Conservation (phyloP, 306 rosid genomes). For the Glycyrrhiza uralensis region DNA sequence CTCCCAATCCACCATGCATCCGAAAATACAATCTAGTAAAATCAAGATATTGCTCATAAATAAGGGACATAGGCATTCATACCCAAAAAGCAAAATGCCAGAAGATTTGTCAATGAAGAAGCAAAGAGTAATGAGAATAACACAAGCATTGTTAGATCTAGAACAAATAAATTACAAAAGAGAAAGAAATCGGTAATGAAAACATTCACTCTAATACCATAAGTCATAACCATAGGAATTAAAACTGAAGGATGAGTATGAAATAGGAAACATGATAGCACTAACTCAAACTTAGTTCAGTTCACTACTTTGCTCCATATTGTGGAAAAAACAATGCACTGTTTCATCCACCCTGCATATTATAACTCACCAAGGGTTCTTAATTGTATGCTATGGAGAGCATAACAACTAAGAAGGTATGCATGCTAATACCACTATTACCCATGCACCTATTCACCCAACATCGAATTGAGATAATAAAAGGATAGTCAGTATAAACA, state of each 20-base stretch:
- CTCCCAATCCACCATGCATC: constrained; percentile 97
- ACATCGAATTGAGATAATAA: background rate
- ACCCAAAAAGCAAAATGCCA: constrained; percentile 11
- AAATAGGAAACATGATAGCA: background rate
- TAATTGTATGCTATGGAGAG: background rate
- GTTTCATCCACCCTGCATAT: background rate
- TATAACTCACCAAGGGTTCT: background rate
- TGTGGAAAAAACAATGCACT: background rate
- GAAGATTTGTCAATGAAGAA: background rate
- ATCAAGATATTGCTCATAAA: constrained; percentile 21
- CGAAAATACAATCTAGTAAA: constrained; percentile 73
- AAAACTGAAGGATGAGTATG: background rate
- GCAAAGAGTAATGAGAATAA: constrained; percentile 2
- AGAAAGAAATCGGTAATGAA: background rate
- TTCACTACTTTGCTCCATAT: background rate
- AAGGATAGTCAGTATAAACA: background rate
- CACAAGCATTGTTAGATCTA: background rate
- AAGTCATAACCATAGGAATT: constrained; percentile 13
- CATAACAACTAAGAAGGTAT: background rate
- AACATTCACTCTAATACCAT: constrained; percentile 1
- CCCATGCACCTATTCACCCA: background rate
- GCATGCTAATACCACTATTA: background rate
- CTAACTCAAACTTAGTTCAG: background rate
- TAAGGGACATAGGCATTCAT: background rate
- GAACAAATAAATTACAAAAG: background rate